A percentile compares a stretch with the other conserved stretches of the same genome.
phyloP scores from a whole-genome alignment of 2,329 filamentous ascomycete genomes.

The Cladorrhinum sp. region DNA sequence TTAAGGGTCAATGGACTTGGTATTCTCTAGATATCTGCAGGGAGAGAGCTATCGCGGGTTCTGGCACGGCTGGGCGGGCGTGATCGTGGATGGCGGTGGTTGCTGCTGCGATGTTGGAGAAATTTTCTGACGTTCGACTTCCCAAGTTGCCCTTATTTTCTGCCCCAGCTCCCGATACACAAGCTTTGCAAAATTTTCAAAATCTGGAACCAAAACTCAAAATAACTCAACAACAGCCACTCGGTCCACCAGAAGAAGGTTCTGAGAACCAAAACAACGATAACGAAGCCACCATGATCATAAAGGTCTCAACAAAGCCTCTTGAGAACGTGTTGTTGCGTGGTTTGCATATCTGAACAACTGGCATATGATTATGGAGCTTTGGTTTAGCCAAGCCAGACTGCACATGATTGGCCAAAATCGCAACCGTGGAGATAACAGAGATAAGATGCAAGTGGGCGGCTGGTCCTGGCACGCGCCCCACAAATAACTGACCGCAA shows the following conservation, averaged over 20 bases:
- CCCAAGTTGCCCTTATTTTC: slow-evolving; percentile 31
- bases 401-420: not conserved
- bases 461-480: too few species aligned
- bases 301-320: not conserved
- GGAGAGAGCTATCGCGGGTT: not conserved
- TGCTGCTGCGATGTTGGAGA: slow-evolving; percentile 21
- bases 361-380: not conserved
- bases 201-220: not conserved
- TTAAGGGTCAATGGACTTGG: slow-evolving; percentile 3
- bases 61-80: not conserved
- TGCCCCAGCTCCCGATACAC: slow-evolving; percentile 32
- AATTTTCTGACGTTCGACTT: slow-evolving; percentile 28
- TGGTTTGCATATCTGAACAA: not conserved
- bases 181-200: slow-evolving; percentile 14
- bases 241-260: not conserved
- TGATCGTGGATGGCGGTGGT: slow-evolving; percentile 6
- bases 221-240: not conserved
- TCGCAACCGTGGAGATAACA: not conserved
- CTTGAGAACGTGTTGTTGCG: not conserved
- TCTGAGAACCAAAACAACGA: not conserved
- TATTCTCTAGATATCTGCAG: not conserved
- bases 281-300: not conserved
- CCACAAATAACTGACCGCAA: too few species aligned
- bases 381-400: too few species aligned
- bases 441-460: not conserved